These are phyloP conservation scores for Diddensiella transvaalensis DNA, from an alignment of 805 yeast genomes.

Conservation along the genomic window DNA sequence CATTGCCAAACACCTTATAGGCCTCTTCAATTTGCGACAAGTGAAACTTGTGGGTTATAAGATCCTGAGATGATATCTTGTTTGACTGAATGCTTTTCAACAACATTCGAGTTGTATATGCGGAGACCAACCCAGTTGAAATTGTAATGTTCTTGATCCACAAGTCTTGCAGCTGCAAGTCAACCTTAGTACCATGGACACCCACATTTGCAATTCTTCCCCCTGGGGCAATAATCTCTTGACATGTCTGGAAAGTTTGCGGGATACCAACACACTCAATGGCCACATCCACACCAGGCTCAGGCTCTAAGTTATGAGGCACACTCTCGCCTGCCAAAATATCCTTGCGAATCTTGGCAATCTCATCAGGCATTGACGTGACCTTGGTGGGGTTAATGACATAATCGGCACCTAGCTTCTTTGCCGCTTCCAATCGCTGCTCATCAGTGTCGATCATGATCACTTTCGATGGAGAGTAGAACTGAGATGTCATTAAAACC, in stretches of 20 bases:
- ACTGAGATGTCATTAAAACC: slow-evolving; percentile 74
- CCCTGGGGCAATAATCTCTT: slow-evolving; percentile 57
- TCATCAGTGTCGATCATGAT: slow-evolving; percentile 70
- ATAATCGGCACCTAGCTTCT: slow-evolving; percentile 89
- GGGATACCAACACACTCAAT: slow-evolving; percentile 84
- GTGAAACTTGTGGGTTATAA: slow-evolving; percentile 69
- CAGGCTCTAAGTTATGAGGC: slow-evolving; percentile 55
- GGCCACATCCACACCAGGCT: slow-evolving; percentile 63
- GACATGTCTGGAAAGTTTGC: slow-evolving; percentile 65
- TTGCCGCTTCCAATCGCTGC: slow-evolving; percentile 63
- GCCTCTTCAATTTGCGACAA: slow-evolving; percentile 73
- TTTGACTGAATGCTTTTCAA: slow-evolving; percentile 45
- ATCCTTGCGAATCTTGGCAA: slow-evolving; percentile 33
- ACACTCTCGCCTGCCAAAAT: slow-evolving; percentile 33
- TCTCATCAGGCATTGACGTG: slow-evolving; percentile 35
- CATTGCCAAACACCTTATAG: slow-evolving; percentile 48
- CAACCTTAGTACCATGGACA: slow-evolving; percentile 65
- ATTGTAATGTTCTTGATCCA: slow-evolving; percentile 63
- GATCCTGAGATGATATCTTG: slow-evolving; percentile 56
- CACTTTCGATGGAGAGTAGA: slow-evolving; percentile 57
- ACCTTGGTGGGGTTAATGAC: slow-evolving; percentile 76
- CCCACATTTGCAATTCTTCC: slow-evolving; percentile 83
- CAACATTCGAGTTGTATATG: slow-evolving; percentile 41
- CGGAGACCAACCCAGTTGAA: slow-evolving; percentile 49
- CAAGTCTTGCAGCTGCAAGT: slow-evolving; percentile 68